Evolutionary conservation across 345 rosid genomes (phyloP).

Genomic region (Geranium brycei): DNA sequence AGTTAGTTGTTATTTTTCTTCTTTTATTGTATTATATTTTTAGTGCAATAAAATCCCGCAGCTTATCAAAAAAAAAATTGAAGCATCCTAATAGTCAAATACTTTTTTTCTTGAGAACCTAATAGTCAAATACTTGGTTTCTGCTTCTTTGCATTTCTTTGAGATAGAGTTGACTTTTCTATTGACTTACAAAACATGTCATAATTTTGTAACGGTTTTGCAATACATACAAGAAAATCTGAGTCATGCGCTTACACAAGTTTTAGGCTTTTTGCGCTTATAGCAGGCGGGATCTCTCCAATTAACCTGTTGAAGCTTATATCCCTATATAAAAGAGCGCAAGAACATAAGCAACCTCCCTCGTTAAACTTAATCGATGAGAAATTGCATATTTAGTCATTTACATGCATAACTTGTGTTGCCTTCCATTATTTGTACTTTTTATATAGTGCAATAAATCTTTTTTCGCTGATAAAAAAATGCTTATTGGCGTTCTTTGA

Average conservation of each 20-base stretch:
- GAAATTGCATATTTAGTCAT: not conserved
- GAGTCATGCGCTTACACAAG: constrained; percentile 29
- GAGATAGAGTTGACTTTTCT: not conserved
- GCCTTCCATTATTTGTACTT: too few species aligned
- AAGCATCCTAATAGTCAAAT: too few species aligned
- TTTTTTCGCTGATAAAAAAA: too few species aligned
- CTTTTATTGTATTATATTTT: too few species aligned
- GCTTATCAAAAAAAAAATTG: too few species aligned
- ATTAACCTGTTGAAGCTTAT: constrained; percentile 48
- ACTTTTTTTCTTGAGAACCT: too few species aligned
- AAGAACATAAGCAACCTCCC: not conserved
- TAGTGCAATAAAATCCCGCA: too few species aligned
- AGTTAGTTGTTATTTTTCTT: too few species aligned
- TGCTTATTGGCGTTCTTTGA: not conserved
- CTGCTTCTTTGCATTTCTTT: too few species aligned
- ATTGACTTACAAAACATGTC: not conserved
- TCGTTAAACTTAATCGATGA: not conserved
- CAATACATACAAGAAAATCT: not conserved
- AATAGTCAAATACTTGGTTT: too few species aligned
- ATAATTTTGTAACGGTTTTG: too few species aligned
- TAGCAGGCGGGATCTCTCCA: constrained; percentile 33
- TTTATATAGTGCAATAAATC: too few species aligned
- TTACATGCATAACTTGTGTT: not conserved
- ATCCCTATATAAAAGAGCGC: constrained; percentile 28
- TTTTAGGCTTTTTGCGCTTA: constrained; percentile 18